phyloP scores from a whole-genome alignment of 371 early-diverging fungal genomes.

The Mortierella sp. region DNA sequence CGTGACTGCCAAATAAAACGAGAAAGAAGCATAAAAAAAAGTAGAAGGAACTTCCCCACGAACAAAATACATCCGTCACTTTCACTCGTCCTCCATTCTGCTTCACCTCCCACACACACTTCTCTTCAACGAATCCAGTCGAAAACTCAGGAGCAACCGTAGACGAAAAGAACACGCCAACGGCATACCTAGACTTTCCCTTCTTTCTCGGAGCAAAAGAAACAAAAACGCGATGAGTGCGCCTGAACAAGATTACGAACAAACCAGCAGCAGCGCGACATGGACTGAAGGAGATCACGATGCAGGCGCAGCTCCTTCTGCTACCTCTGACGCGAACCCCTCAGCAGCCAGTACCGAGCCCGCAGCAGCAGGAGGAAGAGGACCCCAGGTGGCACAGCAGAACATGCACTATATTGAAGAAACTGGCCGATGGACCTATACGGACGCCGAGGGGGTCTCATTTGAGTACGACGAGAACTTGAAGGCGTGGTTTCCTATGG shows the following conservation, averaged over 20 bases:
- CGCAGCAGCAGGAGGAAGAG: background rate
- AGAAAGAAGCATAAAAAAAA: background rate
- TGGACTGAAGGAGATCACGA: background rate
- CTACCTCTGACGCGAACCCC: background rate
- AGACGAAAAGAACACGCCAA: too few species aligned
- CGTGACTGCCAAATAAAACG: background rate
- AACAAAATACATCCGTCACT: background rate
- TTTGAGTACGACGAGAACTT: constrained; percentile 88
- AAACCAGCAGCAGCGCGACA: background rate
- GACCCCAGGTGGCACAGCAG: constrained; percentile 43
- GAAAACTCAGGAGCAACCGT: background rate
- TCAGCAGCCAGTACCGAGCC: background rate
- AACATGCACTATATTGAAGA: constrained; percentile 75
- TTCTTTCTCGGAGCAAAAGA: background rate
- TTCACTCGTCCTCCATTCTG: background rate
- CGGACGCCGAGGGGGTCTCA: constrained; percentile 79
- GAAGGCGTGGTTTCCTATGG: constrained; percentile 94
- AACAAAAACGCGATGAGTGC: constrained; percentile 16
- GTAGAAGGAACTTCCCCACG: background rate
- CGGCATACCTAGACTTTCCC: background rate
- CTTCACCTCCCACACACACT: background rate
- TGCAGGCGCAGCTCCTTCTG: background rate
- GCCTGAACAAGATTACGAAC: constrained; percentile 7
- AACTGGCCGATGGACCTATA: constrained; percentile 80
- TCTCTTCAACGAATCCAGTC: background rate